phyloP scores from a whole-genome alignment of 306 rosid genomes.

The Bauhinia variegata region DNA sequence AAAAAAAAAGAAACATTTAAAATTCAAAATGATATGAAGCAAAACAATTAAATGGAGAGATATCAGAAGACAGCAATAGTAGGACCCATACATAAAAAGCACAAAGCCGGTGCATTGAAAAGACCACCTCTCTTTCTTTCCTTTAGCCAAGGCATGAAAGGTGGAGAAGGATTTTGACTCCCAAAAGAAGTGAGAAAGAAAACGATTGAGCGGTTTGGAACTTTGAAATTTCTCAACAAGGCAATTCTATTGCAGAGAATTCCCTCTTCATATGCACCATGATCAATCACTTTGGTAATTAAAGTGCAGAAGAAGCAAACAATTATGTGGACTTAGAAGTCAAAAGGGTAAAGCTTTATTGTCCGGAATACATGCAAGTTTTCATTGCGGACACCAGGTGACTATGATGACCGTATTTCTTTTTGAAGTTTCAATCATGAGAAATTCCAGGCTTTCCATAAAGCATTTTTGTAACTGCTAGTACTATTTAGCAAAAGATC shows the following conservation, averaged over 20 bases:
- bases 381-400: conserved; percentile 35
- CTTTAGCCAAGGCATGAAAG: conserved; percentile 37
- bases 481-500: conserved; percentile 31
- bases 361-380: conserved; percentile 42
- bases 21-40: conserved; percentile 4
- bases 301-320: conserved; percentile 27
- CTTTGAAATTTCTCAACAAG: conserved; percentile 27
- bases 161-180: conserved; percentile 37
- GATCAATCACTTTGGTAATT: conserved; percentile 33
- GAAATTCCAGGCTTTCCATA: conserved; percentile 49
- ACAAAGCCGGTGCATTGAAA: conserved; percentile 38
- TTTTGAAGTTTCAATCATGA: conserved; percentile 52
- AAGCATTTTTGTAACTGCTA: conserved; percentile 43
- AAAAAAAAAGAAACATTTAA: not conserved
- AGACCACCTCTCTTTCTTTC: conserved; percentile 35
- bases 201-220: not conserved
- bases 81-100: conserved; percentile 46
- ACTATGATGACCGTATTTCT: conserved; percentile 37
- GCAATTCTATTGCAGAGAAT: not conserved
- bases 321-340: conserved; percentile 26
- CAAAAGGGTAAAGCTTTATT: conserved; percentile 35
- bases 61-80: conserved; percentile 22
- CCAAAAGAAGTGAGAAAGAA: not conserved
- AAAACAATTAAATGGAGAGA: conserved; percentile 28
- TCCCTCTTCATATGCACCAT: not conserved